Conservation (phyloP, 768 basidiomycete genomes). For the Tulasnella sp. region DNA sequence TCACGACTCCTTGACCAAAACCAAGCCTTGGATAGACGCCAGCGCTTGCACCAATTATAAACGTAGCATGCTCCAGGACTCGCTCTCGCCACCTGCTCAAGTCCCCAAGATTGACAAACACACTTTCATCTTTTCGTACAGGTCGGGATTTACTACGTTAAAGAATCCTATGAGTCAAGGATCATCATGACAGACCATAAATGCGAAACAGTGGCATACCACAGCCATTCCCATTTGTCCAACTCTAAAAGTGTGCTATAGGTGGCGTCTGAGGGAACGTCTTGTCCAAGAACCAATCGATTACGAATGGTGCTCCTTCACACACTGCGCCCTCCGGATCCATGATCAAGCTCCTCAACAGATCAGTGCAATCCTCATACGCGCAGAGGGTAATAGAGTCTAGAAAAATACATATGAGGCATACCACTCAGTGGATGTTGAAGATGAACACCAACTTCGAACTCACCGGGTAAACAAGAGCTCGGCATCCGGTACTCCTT, state of each 20-base stretch:
- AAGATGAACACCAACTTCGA: no score
- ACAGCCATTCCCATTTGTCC: conserved; percentile 90
- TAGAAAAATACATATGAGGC: conserved; percentile 23
- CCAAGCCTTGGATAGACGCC: conserved; percentile 88
- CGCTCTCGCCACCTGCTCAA: conserved; percentile 80
- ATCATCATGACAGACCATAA: not conserved
- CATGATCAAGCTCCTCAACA: conserved; percentile 79
- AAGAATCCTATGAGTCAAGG: not conserved
- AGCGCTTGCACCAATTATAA: conserved; percentile 87
- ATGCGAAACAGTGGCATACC: conserved; percentile 38
- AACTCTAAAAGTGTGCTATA: conserved; percentile 79
- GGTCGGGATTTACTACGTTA: conserved; percentile 33
- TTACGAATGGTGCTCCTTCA: conserved; percentile 87
- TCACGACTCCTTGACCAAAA: conserved; percentile 85
- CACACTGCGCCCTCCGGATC: conserved; percentile 92
- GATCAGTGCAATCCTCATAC: conserved; percentile 81
- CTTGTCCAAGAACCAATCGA: conserved; percentile 84
- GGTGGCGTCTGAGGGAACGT: conserved; percentile 79
- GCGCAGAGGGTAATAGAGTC: conserved; percentile 83
- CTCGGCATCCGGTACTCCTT: no score
- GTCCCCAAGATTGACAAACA: conserved; percentile 86
- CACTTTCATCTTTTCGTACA: conserved; percentile 94
- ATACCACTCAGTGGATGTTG: no score
- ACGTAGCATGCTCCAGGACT: conserved; percentile 74
- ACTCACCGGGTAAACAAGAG: no score